Percentiles rank a stretch among this genome's conserved stretches.
These are phyloP conservation scores for Halocafeteria seosinensis DNA, from an alignment of 108 stramenopile species.

Conservation along the genomic window DNA sequence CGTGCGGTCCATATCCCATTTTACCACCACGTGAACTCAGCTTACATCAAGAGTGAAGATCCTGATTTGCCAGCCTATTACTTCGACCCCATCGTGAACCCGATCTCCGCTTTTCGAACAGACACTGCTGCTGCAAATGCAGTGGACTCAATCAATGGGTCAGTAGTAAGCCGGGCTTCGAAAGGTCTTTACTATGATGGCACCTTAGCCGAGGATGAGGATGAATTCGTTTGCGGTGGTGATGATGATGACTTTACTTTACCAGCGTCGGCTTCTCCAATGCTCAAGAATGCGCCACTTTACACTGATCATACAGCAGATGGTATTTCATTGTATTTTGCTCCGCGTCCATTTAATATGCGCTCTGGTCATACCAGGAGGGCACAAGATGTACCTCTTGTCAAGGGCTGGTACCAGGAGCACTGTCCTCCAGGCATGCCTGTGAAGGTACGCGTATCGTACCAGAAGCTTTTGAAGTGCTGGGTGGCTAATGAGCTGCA, in stretches of 20 bases:
- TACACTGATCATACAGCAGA: conserved; percentile 43
- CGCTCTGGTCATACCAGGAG: conserved; percentile 79
- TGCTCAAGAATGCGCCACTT: conserved; percentile 28
- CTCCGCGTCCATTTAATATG: conserved; percentile 80
- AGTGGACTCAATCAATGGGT: neutral
- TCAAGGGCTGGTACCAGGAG: conserved; percentile 74
- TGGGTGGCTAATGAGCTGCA: conserved; percentile 90
- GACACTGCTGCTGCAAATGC: neutral
- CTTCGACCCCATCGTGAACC: conserved; percentile 59
- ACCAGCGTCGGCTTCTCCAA: conserved; percentile 25
- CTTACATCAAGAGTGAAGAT: conserved; percentile 62
- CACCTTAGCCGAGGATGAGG: neutral
- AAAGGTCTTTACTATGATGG: too few relatives aligned
- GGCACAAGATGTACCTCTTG: conserved; percentile 80
- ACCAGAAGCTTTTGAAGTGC: conserved; percentile 92
- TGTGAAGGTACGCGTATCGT: conserved; percentile 90
- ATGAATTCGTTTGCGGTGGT: neutral
- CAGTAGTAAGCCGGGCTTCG: too few relatives aligned
- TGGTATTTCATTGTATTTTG: conserved; percentile 84
- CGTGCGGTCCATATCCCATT: conserved; percentile 58
- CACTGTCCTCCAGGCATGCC: conserved; percentile 66
- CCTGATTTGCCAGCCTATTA: conserved; percentile 47
- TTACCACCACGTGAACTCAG: conserved; percentile 77
- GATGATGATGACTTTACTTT: conserved; percentile 14
- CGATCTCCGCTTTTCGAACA: conserved; percentile 51